Base-by-base conservation (phyloP, 1,139 yeast species). In the Candida neerlandica region DNA sequence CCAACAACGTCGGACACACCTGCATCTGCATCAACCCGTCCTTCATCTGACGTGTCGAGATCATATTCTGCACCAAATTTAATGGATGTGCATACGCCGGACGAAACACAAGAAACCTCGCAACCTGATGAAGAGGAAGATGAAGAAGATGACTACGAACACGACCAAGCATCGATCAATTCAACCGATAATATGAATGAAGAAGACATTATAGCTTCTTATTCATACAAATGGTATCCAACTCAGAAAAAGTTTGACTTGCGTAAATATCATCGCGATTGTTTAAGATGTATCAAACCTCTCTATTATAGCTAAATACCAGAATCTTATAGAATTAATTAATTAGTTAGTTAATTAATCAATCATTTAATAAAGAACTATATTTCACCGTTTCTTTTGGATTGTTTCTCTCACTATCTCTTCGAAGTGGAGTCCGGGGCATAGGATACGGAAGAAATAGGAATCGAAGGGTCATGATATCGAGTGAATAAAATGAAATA, bases 261-360 rank as follows among this genome's bases (percentile, higher is more conserved):
- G 53, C 68, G 78, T 46, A 78, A 78, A 53, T 71, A 69, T 55
- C 71, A 78, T 50, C 71, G 81, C 45, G 83, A 81, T 61, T 80
- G 86, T 34, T 63, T 82, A 34, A 71, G 86, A 45, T 83, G 88
- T 55, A 80, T 83, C 42, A 80, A 76, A 56, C 81, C 85, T 14
- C 34, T 43, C 27, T 43, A 14, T 11, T 43, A 43, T 43, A 43
- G 34, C 29, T 43, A 43, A 16, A n/a, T 21, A 35, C 12, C 19
- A 14, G 27, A 10, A 7, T 21, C 21, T 43, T 32, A 35, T 33
- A 16, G 18, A 41, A 16, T 21, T n/a, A 23, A 23, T 23, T 23
- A 23, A 4, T 23, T 23, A 23, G 9, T 23, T 23, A 23, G 9
- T 23, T 10, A 23, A 23, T 23, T 4, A 21, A 21, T 21, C 23